Evolutionary conservation across 305 asterid species (phyloP).

Genomic region (Fraxinus platypoda): DNA sequence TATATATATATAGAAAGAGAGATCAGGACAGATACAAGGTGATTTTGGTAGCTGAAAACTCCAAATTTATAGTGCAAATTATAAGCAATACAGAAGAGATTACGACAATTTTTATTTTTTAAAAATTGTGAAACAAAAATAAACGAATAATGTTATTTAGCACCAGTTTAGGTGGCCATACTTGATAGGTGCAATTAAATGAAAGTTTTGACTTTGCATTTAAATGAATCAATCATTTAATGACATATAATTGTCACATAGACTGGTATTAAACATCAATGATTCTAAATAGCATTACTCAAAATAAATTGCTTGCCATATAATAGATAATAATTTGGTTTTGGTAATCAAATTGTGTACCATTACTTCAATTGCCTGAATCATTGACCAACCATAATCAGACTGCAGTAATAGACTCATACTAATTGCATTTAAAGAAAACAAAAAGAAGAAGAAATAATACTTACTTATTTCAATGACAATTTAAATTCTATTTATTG

Average conservation of each 20-base stretch:
- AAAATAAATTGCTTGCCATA: not conserved
- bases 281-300: too few species aligned
- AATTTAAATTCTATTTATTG: too few species aligned
- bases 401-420: not conserved
- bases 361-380: slow-evolving; percentile 17
- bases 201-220: too few species aligned
- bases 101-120: not conserved
- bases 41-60: slow-evolving; percentile 4
- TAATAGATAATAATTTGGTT: not conserved
- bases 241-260: too few species aligned
- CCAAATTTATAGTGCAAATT: slow-evolving; percentile 29
- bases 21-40: not conserved
- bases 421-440: not conserved
- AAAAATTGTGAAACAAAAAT: not conserved
- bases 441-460: too few species aligned
- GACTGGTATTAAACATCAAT: too few species aligned
- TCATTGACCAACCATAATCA: slow-evolving; percentile 13
- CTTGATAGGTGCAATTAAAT: too few species aligned
- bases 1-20: not conserved
- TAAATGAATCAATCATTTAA: too few species aligned
- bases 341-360: slow-evolving; percentile 9
- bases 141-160: too few species aligned
- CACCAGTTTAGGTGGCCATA: too few species aligned
- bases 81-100: not conserved
- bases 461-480: too few species aligned